Base-by-base conservation (phyloP, 2,329 filamentous ascomycete species). In the Sclerotinia borealis region DNA sequence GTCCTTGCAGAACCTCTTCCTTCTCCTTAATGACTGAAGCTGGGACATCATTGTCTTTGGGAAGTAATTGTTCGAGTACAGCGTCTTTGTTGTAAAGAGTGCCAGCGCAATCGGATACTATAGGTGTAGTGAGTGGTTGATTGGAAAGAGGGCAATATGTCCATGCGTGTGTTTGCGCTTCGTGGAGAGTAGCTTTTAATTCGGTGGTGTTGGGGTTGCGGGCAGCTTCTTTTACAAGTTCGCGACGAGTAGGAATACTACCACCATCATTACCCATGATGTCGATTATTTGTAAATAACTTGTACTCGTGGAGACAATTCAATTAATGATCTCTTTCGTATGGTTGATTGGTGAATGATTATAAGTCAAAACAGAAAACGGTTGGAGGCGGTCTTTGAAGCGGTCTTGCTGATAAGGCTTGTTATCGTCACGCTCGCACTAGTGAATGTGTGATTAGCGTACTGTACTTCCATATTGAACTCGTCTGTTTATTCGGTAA, bases 191-290 rank as follows among this genome's bases (percentile, higher is more conserved):
- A 68, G 95, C 92, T 79, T 98, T 98, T 63, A 96, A 79, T 79
- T 98, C 90, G 52, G 91, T 88, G 34, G 91, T 84, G 39, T 90
- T 96, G 27, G 90, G 90, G 59, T 87, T 84, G 71, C 91, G 90
- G 48, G 93, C 92, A 34, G 93, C 92, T 76, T 93, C 89, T 78
- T 96, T 96, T 76, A 99, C 95, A 51, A 99, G 90, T 77, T 99
- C 96, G 73, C 92, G 90, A 37, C 96, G 91, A 67, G 90, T 98
- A 6, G 95, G 95, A 70, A 99, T 99, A 70, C 91, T 93, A 75
- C 95, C 95, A 70, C 95, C 95, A 76, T 99, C 95, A 79, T 99
- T 99, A 75, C 95, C 95, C 95, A 99, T 97, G 71, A 13, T 63
- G 22, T 19, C 13, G 45, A 27, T 27, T 39, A 17, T 17, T 17